Conservation (phyloP, 345 rosid species). For the Salix exigua region DNA sequence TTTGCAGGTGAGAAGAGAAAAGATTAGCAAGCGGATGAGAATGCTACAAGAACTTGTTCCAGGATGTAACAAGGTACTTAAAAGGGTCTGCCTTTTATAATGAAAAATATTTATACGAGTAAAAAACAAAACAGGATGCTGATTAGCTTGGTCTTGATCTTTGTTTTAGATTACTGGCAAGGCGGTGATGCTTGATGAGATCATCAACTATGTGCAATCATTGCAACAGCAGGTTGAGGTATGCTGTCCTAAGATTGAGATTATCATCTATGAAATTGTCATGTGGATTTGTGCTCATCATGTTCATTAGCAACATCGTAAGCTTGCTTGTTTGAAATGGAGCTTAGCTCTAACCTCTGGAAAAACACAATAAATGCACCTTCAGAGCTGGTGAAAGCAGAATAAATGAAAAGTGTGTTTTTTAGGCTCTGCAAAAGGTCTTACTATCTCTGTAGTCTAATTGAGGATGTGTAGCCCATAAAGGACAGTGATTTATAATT, state of each 20-base stretch:
- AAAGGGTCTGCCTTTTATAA: background rate
- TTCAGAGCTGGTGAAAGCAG: background rate
- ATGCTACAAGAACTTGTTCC: constrained; percentile 97
- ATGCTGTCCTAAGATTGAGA: constrained; percentile 22
- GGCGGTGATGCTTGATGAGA: constrained; percentile 99
- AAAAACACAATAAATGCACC: background rate
- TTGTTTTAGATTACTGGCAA: constrained; percentile 81
- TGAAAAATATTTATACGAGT: background rate
- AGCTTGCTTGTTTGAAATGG: background rate
- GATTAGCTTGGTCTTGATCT: constrained; percentile 14
- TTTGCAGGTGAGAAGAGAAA: constrained; percentile 88
- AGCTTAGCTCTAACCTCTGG: background rate
- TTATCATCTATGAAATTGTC: background rate
- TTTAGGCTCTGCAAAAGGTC: no score
- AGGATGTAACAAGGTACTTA: constrained; percentile 83
- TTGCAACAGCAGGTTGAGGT: constrained; percentile 98
- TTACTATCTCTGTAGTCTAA: no score
- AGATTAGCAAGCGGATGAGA: constrained; percentile 95
- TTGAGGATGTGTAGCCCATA: no score
- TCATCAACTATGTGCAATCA: constrained; percentile 94
- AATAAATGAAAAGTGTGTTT: background rate
- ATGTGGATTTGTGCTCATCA: no score
- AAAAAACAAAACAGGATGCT: background rate
- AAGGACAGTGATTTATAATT: background rate
- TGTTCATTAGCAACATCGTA: background rate